Base-by-base conservation (phyloP, 2,329 filamentous ascomycete genomes). In the Leptographium procerum region DNA sequence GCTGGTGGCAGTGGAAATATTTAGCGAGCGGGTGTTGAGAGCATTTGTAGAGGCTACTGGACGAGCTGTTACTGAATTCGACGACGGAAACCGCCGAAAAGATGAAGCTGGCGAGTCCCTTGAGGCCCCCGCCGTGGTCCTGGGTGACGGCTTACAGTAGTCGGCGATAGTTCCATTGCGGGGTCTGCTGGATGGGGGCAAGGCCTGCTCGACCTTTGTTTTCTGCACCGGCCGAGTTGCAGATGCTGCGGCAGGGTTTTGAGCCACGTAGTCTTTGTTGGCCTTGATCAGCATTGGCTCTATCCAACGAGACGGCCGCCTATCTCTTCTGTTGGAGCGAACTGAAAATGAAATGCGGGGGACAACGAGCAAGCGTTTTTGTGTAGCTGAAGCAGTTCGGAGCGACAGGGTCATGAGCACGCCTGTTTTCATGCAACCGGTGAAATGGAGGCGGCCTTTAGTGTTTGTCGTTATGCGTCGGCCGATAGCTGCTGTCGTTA, bases 111-210 rank as follows among this genome's bases (percentile, higher is more conserved):
- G 26, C 64, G 45, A 69, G 11, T 13, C 8, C 26, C 5, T 36
- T 64, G 61, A 69, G 65, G 45, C n/a, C 33, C 51, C 26, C 4
- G 34, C 11, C 1, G 56, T 33, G 22, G 45, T 43, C 14, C 16
- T 19, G 26, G 36, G 22, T 9, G 53, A 11, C 26, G 24, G 45
- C 19, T 55, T 59, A 55, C 31, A 61, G 29, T 55, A 63, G n/a
- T 60, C 56, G 16, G 57, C 31, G 43, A 63, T 60, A 60, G 77
- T 77, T 45, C 70, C 70, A 67, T 75, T 72, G 7, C 68, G 70
- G 19, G 79, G 77, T 63, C 77, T 83, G 68, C 78, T 84, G 1
- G 82, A 83, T 4, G 80, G 76, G 62, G 84, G 81, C 19, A 80
- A 70, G 59, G 80, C 74, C 67, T 83, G 82, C 5, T 73, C 69